These are phyloP conservation scores for Aspergillus arachidicola DNA, from an alignment of 2,329 filamentous ascomycete species.

Conservation along the genomic window DNA sequence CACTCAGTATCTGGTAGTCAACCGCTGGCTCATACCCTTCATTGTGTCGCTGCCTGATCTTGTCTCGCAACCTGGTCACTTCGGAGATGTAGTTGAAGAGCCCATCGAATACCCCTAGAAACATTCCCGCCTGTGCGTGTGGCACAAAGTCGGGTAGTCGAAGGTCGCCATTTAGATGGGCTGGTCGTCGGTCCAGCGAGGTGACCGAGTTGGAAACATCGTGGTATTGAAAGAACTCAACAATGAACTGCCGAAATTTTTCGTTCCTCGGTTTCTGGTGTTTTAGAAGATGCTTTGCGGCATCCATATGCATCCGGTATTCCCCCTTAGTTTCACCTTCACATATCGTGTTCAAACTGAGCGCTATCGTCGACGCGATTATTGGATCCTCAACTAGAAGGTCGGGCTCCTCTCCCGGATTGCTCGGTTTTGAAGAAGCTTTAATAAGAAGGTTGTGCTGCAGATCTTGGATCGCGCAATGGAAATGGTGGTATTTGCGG, in stretches of 20 bases:
- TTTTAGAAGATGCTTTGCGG: constrained; percentile 72
- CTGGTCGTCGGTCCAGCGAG: constrained; percentile 54
- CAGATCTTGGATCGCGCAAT: constrained; percentile 43
- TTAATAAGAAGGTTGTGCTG: constrained; percentile 40
- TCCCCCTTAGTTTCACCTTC: constrained; percentile 66
- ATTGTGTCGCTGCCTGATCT: constrained; percentile 69
- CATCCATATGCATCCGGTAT: constrained; percentile 78
- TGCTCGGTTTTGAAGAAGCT: constrained; percentile 23
- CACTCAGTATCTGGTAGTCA: constrained; percentile 72
- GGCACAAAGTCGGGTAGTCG: constrained; percentile 57
- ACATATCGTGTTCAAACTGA: constrained; percentile 64
- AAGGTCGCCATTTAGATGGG: constrained; percentile 57
- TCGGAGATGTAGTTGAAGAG: constrained; percentile 77
- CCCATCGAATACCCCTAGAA: constrained; percentile 81
- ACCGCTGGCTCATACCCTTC: constrained; percentile 66
- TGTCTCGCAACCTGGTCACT: constrained; percentile 76
- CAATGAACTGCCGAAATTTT: constrained; percentile 71
- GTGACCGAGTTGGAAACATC: constrained; percentile 63
- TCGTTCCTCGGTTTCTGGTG: constrained; percentile 62
- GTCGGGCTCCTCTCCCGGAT: constrained; percentile 32
- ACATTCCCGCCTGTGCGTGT: constrained; percentile 58
- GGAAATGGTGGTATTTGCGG: constrained; percentile 59
- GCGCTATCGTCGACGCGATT: constrained; percentile 61
- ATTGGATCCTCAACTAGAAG: constrained; percentile 59
- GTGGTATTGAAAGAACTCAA: constrained; percentile 84